A percentile compares a stretch with the other conserved stretches of the same genome.
Evolutionary conservation across 73 alveolate species (phyloP).

Genomic region (Blepharisma stoltei): DNA sequence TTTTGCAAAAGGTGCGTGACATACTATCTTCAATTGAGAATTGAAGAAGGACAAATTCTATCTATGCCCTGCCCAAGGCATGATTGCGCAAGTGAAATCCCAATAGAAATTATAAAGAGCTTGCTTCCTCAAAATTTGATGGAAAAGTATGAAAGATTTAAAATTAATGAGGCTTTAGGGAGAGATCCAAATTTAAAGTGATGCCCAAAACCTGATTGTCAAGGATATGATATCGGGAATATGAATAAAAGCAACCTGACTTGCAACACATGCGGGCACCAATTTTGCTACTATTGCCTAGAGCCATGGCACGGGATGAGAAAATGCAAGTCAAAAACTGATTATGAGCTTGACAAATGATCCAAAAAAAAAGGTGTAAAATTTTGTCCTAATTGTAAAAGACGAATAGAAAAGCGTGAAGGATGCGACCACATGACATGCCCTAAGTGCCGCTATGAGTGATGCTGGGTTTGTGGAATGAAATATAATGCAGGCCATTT

Average conservation of each 20-base stretch:
- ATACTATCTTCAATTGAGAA: not conserved
- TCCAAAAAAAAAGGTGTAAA: conserved; percentile 34
- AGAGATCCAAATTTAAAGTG: conserved; percentile 29
- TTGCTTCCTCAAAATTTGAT: not conserved
- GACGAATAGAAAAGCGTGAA: conserved; percentile 64
- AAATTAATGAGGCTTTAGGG: not conserved
- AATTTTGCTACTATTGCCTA: conserved; percentile 11
- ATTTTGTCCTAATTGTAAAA: conserved; percentile 78
- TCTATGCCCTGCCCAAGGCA: conserved; percentile 25
- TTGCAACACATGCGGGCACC: not conserved
- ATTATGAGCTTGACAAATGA: not conserved
- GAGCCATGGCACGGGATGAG: not conserved
- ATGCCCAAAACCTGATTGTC: conserved; percentile 57
- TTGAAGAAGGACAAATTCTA: conserved; percentile 13
- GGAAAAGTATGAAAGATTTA: not conserved
- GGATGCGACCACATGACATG: conserved; percentile 90
- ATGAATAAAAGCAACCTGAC: not conserved
- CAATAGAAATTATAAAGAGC: not conserved
- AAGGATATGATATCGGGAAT: conserved; percentile 34
- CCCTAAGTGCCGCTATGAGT: conserved; percentile 58
- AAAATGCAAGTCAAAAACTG: not conserved
- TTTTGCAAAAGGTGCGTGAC: conserved; percentile 22
- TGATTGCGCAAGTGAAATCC: conserved; percentile 6
- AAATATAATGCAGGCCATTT: too few relatives aligned
- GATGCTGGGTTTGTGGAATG: conserved; percentile 78